These are phyloP conservation scores for Cutaneotrichosporon spelunceum DNA, from an alignment of 1,284 basidiomycete genomes.

Conservation along the genomic window DNA sequence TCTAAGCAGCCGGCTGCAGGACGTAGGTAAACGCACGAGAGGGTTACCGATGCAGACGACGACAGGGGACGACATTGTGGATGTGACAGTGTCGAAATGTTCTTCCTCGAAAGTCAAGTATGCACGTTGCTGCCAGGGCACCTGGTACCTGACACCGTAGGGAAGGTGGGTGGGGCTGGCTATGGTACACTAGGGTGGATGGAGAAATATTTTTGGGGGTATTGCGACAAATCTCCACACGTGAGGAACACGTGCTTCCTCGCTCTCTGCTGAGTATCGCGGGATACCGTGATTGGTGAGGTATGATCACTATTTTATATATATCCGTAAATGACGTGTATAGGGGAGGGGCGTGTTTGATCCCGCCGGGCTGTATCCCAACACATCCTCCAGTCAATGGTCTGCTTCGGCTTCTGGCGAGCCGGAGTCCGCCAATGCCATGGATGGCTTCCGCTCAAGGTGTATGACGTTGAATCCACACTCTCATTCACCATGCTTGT, in stretches of 20 bases:
- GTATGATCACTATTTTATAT: too few species aligned
- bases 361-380: too few species aligned
- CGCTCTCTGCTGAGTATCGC: background rate
- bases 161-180: background rate
- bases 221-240: too few species aligned
- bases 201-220: too few species aligned
- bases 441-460: background rate
- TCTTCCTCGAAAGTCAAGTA: background rate
- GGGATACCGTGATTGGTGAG: too few species aligned
- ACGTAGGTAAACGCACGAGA: conserved; percentile 55
- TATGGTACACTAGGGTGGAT: too few species aligned
- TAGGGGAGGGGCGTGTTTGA: too few species aligned
- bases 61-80: conserved; percentile 27
- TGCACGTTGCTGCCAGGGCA: conserved; percentile 4
- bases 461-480: background rate
- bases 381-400: background rate
- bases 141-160: background rate
- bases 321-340: too few species aligned
- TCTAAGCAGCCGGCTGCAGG: background rate
- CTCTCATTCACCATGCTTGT: conserved; percentile 31
- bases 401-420: background rate
- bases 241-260: too few species aligned
- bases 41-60: conserved; percentile 86
- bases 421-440: too few species aligned
- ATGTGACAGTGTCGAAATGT: background rate